A percentile compares a stretch with the other conserved stretches of the same genome.
Evolutionary conservation across 2,329 filamentous ascomycete species (phyloP).

Genomic region (Bisporella sp.): DNA sequence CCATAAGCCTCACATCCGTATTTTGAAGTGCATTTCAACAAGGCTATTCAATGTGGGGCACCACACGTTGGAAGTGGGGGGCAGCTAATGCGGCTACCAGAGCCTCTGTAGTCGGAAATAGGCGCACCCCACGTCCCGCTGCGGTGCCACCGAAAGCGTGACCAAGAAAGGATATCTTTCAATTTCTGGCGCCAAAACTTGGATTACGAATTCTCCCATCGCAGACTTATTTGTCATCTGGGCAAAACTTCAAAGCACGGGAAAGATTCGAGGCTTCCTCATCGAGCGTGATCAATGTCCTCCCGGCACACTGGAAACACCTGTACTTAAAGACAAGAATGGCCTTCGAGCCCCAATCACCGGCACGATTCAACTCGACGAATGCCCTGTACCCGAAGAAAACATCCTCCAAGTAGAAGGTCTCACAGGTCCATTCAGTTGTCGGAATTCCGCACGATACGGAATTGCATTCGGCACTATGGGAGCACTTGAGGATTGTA

Average conservation of each 20-base stretch:
- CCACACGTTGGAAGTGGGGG: too few species aligned
- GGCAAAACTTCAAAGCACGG: constrained; percentile 86
- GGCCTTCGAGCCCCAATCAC: constrained; percentile 89
- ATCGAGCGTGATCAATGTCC: constrained; percentile 81
- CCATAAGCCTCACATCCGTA: too few species aligned
- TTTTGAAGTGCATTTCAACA: too few species aligned
- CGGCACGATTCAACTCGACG: constrained; percentile 95
- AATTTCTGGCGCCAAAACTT: constrained; percentile 79
- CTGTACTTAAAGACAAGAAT: constrained; percentile 89
- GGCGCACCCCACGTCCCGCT: too few species aligned
- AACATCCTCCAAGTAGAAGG: constrained; percentile 97
- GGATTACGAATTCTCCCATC: constrained; percentile 93
- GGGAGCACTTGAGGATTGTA: constrained; percentile 88
- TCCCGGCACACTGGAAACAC: constrained; percentile 82
- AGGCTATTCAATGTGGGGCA: too few species aligned
- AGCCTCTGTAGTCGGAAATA: too few species aligned
- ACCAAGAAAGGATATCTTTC: constrained; percentile 62
- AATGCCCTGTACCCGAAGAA: constrained; percentile 76
- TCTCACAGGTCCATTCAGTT: constrained; percentile 82
- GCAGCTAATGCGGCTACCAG: too few species aligned
- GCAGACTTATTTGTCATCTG: constrained; percentile 80
- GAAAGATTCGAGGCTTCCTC: constrained; percentile 90
- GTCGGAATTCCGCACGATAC: constrained; percentile 86
- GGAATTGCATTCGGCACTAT: constrained; percentile 93
- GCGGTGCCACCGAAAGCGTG: too few species aligned